phyloP scores from a whole-genome alignment of 805 yeast species.

The Candida yuanshanica region DNA sequence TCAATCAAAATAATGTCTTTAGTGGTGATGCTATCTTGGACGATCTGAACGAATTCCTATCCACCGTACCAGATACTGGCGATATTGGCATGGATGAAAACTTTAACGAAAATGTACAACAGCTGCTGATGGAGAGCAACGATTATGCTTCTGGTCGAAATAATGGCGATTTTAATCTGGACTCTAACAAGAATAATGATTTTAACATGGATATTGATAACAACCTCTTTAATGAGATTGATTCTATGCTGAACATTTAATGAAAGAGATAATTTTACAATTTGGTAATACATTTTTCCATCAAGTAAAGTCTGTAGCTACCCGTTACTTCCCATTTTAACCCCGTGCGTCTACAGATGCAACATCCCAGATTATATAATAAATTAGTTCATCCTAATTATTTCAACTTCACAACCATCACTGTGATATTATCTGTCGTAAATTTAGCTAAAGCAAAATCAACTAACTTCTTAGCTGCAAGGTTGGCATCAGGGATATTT shows the following conservation, averaged over 20 bases:
- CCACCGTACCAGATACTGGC: conserved; percentile 26
- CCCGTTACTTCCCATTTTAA: neutral
- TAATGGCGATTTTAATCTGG: neutral
- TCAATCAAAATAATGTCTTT: conserved; percentile 8
- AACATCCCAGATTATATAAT: neutral
- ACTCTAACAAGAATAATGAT: conserved; percentile 1
- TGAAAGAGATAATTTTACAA: neutral
- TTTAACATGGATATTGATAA: conserved; percentile 12
- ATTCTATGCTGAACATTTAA: conserved; percentile 18
- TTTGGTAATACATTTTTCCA: neutral
- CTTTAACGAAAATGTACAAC: conserved; percentile 19
- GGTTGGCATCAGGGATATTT: conserved; percentile 48
- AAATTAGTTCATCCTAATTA: conserved; percentile 1
- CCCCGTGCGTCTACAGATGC: neutral
- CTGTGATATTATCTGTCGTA: conserved; percentile 89
- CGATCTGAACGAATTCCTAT: conserved; percentile 24
- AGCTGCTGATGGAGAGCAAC: conserved; percentile 18
- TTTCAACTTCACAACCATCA: conserved; percentile 63
- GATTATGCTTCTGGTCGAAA: conserved; percentile 4
- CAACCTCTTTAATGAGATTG: conserved; percentile 22
- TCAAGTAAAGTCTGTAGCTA: neutral
- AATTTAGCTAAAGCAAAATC: conserved; percentile 69
- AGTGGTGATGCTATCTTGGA: conserved; percentile 18
- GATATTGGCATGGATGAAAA: conserved; percentile 24
- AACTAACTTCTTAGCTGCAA: conserved; percentile 64